Percentiles rank a stretch among this genome's conserved stretches.
Evolutionary conservation across 495 filamentous ascomycete species (phyloP).

Genomic region (Trichoderma parareesei): DNA sequence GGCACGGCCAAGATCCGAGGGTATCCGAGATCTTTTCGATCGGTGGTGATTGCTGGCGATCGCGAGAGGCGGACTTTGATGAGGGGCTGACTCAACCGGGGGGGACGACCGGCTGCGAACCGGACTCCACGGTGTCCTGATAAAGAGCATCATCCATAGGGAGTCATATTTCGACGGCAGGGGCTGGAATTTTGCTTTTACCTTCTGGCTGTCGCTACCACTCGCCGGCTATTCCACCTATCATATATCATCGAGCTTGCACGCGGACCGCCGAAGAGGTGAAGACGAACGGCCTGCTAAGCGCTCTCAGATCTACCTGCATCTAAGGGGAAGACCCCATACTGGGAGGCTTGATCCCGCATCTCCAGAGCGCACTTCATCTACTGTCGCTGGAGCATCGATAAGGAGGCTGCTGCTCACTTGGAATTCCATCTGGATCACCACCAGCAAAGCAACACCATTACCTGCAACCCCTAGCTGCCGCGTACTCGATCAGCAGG

Average conservation of each 20-base stretch:
- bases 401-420: background rate
- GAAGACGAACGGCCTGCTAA: background rate
- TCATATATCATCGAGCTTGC: no score
- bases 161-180: no score
- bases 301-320: background rate
- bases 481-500: background rate
- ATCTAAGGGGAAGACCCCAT: background rate
- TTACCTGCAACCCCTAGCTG: no score
- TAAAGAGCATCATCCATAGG: background rate
- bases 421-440: no score
- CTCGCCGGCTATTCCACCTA: no score
- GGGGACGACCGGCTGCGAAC: background rate
- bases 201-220: no score
- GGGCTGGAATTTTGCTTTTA: no score
- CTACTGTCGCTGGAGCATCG: background rate
- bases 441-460: no score
- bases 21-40: background rate
- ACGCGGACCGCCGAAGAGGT: background rate
- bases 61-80: background rate
- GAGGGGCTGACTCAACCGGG: background rate
- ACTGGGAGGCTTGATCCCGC: background rate
- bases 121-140: background rate
- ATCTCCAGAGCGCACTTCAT: background rate
- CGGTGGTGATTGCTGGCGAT: background rate
- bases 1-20: background rate